A percentile compares a stretch with the other conserved stretches of the same genome.
phyloP scores from a whole-genome alignment of 768 basidiomycete species.

The Rossbeevera mucosa region DNA sequence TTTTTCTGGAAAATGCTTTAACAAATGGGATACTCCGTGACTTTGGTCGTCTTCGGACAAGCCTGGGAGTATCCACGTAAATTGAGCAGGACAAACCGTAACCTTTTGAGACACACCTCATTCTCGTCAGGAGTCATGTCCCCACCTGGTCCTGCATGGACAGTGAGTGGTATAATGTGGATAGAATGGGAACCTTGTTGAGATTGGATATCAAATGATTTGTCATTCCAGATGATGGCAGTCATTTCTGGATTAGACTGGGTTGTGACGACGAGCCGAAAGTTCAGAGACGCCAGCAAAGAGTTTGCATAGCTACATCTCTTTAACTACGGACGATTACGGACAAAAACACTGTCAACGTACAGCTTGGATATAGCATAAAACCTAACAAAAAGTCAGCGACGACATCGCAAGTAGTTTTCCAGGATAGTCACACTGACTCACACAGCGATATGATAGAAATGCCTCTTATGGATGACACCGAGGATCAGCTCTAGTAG shows the following conservation, averaged over 20 bases:
- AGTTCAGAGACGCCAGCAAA: background rate
- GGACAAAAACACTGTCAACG: background rate
- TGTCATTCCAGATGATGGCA: background rate
- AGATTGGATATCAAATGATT: background rate
- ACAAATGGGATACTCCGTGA: too few species aligned
- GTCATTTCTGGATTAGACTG: background rate
- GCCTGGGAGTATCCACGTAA: background rate
- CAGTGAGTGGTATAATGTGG: background rate
- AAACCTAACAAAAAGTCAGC: background rate
- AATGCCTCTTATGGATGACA: background rate
- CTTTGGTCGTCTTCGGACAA: background rate
- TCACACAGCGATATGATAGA: constrained; percentile 21
- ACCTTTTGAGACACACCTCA: background rate
- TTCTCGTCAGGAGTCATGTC: background rate
- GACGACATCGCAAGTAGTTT: background rate
- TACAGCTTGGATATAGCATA: background rate
- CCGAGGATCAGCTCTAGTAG: constrained; percentile 19
- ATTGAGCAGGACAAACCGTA: background rate
- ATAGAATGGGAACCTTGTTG: background rate
- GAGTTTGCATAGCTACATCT: background rate
- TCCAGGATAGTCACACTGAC: constrained; percentile 15
- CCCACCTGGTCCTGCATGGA: background rate
- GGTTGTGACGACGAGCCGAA: background rate
- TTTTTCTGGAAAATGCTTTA: too few species aligned
- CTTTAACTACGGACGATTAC: background rate